These are phyloP conservation scores for Leccinum subtestaceum DNA, from an alignment of 768 basidiomycete genomes.

Conservation along the genomic window DNA sequence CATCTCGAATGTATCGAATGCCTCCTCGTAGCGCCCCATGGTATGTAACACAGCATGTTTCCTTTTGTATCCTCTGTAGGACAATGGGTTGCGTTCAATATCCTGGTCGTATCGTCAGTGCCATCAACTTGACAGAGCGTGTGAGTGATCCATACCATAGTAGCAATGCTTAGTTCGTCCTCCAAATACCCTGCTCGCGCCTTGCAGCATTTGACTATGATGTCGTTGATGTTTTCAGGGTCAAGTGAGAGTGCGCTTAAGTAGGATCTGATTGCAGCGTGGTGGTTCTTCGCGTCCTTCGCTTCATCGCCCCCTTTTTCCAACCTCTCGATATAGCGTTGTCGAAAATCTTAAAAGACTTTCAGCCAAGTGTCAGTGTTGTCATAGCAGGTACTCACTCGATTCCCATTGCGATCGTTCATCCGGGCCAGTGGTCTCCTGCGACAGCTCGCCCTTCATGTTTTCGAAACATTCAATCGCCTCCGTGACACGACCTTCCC, in stretches of 20 bases:
- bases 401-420: not conserved
- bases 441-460: not conserved
- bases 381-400: not conserved
- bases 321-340: not conserved
- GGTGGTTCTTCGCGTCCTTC: not conserved
- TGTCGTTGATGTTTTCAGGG: no score
- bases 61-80: not conserved
- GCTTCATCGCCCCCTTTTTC: not conserved
- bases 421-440: not conserved
- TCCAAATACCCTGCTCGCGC: not conserved
- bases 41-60: not conserved
- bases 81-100: not conserved
- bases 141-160: not conserved
- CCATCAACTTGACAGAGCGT: not conserved
- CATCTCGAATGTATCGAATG: not conserved
- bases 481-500: not conserved
- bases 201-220: not conserved
- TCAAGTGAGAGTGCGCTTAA: not conserved
- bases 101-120: not conserved
- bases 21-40: not conserved
- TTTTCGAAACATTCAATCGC: not conserved
- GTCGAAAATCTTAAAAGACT: not conserved
- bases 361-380: not conserved
- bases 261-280: not conserved
- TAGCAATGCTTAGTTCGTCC: not conserved